Evolutionary conservation across 345 rosid species (phyloP), one percentile per base, ranked within the genome.

Genomic region (Eutrema heterophyllum): DNA sequence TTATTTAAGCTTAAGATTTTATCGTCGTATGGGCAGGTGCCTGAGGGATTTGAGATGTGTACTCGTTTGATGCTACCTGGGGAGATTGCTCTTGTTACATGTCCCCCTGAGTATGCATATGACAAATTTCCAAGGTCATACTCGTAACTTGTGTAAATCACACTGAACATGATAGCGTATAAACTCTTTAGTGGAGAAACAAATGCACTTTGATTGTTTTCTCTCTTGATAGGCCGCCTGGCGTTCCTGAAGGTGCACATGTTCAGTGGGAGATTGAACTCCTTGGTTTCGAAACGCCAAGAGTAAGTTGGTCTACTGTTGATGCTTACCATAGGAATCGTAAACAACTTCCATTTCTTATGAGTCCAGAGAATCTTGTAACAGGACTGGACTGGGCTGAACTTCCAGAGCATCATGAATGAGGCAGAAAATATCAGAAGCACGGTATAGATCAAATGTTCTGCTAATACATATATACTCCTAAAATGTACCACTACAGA

Each of bases 311-410:
- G 12, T 73, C 43, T 27, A 14, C 21, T 21, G 46, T 26, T 51
- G 26, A 78, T 44, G 0, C 44, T 46, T 67, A 68, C 56, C 62
- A 14, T 35, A 36, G 0, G 2, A 49, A 45, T 13, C 51, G 13
- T 67, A 43, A 43, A 26, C 13, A 16, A 35, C 41, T 57, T 41
- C 64, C 51, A 4, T 71, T 66, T 66, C 45, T 65, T 21, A 64
- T 4, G n/a, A 27, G 21, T 58, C 36, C 1, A 7, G 59, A 48
- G 55, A 40, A 67, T 55, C 56, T 50, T 72, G 46, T 72, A 75
- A 64, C 92, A 92, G 99, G 99, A 95, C 62, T 95, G 99, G 99
- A 95, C 96, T 67, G 98, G 98, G 55, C 69, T 95, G 87, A 83
- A 85, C 85, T 95, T 95, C 72, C 82, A 85, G 78, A 85, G 82